Base-by-base conservation (phyloP, 768 basidiomycete species). In the Baorangia bicolor region DNA sequence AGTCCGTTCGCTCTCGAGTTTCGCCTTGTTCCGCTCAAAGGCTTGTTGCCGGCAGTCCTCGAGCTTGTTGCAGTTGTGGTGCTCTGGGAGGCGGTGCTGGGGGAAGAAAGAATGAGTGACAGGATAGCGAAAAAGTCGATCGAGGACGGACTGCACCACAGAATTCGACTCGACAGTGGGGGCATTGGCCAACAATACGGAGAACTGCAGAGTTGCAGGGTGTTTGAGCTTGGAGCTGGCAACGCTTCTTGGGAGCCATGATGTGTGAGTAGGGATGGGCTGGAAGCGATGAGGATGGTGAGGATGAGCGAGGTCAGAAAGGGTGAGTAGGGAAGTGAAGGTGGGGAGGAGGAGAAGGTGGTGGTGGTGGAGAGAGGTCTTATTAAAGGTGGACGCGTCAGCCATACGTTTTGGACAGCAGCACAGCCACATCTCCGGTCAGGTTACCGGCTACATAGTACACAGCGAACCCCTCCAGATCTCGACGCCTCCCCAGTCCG, bases 241-340 rank as follows among this genome's bases (percentile, higher is more conserved):
- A 94, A 67, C 90, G 89, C 72, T 91, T 92, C 88, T 92, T 93
- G 68, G 82, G 78, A 63, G 90, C 79, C 92, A 92, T 93, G 58
- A 55, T 65, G 60, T 41, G 51, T 66, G 13, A 20, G 27, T n/a
- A 23, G 14, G 47, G 8, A 21, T 41, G 21, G 1, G 33, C 65
- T 67, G 27, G 10, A 3, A n/a, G 11, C 0, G n/a, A 40, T 59
- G 37, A 49, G 40, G 46, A 37, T 10, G 30, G 20, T 13, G 30
- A 7, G 13, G 11, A 39, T 2, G 37, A 50, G 50, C 14, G 20
- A 27, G 33, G 28, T 10, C 0, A 11, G 16, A 16, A 6, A 1
- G 4, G 27, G n/a, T 1, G 27, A 42, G 30, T 34, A 10, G 34
- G 37, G 43, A 18, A 5, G 21, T 31, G 44, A 27, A 49, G 45